These are phyloP conservation scores for Rhizophagus clarus DNA, from an alignment of 192 early-diverging fungal genomes.

Conservation along the genomic window DNA sequence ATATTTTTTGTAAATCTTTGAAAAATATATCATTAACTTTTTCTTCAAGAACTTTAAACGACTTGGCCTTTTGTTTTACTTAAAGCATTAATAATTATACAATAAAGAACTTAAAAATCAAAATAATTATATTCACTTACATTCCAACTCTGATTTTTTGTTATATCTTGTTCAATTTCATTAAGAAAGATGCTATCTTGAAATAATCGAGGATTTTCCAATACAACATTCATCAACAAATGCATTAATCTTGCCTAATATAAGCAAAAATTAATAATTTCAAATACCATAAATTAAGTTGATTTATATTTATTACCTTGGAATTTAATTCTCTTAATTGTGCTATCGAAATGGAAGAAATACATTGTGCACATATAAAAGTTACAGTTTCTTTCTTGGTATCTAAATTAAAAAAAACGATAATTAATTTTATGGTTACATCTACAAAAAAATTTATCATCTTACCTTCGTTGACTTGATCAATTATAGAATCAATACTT, in stretches of 20 bases:
- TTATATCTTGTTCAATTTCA: background rate
- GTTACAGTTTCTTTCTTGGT: background rate
- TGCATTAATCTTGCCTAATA: background rate
- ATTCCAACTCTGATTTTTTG: background rate
- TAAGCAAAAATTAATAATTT: background rate
- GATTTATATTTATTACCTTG: background rate
- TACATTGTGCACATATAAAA: constrained; percentile 12
- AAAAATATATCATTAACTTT: background rate
- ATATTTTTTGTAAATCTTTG: background rate
- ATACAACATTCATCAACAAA: background rate
- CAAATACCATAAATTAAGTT: background rate
- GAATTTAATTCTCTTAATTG: constrained; percentile 13
- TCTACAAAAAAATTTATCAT: background rate
- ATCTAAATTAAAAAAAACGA: background rate
- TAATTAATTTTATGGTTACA: background rate
- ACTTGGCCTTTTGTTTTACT: background rate
- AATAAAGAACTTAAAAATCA: background rate
- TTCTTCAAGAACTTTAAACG: background rate
- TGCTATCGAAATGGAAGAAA: background rate
- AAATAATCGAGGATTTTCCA: background rate
- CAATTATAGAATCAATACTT: constrained; percentile 15
- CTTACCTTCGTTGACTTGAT: constrained; percentile 4
- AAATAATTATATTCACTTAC: background rate
- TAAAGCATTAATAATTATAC: background rate
- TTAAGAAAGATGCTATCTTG: constrained; percentile 1